Evolutionary conservation across 306 rosid genomes (phyloP).

Genomic region (Vigna radiata): DNA sequence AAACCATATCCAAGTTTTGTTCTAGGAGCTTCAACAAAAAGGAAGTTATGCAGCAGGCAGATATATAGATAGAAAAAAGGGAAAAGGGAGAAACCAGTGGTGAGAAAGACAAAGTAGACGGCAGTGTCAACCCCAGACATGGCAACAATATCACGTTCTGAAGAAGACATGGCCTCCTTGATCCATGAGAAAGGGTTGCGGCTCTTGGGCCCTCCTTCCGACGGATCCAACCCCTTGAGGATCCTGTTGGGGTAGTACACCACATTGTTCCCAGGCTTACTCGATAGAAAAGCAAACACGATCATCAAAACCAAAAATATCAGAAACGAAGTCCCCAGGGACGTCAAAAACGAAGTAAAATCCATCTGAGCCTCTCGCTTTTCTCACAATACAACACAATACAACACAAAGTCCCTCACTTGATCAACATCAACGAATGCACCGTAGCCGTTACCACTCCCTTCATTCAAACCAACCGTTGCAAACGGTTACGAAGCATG

Average conservation of each 20-base stretch:
- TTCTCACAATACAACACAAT: background rate
- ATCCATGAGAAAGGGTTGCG: constrained; percentile 89
- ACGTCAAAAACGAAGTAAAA: constrained; percentile 80
- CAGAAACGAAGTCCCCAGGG: constrained; percentile 81
- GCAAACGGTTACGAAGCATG: constrained; percentile 10
- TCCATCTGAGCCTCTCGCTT: constrained; percentile 63
- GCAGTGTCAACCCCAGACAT: constrained; percentile 94
- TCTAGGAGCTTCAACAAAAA: background rate
- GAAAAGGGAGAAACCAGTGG: constrained; percentile 63
- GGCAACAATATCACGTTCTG: constrained; percentile 72
- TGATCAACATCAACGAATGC: background rate
- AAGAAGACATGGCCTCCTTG: constrained; percentile 66
- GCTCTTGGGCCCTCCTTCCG: constrained; percentile 53
- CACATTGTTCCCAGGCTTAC: constrained; percentile 79
- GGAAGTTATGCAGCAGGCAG: background rate
- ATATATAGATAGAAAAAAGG: background rate
- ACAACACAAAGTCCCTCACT: constrained; percentile 4
- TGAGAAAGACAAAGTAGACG: constrained; percentile 82
- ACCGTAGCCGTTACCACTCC: background rate
- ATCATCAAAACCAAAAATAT: constrained; percentile 76
- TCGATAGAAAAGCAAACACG: constrained; percentile 63
- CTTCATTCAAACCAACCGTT: constrained; percentile 31
- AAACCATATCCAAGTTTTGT: background rate
- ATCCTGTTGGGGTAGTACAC: constrained; percentile 92
- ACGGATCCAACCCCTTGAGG: constrained; percentile 73